A percentile compares a stretch with the other conserved stretches of the same genome.
These are phyloP conservation scores for Colletotrichum melonis DNA, from an alignment of 2,329 filamentous ascomycete species.

Conservation along the genomic window DNA sequence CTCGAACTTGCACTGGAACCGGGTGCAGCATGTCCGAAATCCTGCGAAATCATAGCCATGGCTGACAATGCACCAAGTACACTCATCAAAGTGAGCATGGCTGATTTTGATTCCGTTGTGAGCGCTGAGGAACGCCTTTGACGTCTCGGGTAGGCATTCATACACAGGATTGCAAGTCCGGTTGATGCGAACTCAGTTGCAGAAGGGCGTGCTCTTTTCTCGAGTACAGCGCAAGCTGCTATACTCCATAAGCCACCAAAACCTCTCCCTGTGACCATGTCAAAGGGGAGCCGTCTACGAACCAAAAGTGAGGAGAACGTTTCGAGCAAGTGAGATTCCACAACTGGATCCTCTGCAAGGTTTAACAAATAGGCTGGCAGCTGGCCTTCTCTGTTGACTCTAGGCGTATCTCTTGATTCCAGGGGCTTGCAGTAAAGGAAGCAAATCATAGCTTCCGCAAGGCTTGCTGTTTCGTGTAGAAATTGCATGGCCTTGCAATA, in stretches of 20 bases:
- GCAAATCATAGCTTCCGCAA: constrained; percentile 50
- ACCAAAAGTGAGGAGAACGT: constrained; percentile 8
- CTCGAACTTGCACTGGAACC: too few relatives aligned
- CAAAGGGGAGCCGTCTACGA: background rate
- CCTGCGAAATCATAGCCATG: constrained; percentile 38
- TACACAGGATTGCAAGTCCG: constrained; percentile 12
- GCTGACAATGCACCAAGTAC: constrained; percentile 45
- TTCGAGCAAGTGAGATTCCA: constrained; percentile 3
- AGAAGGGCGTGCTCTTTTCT: constrained; percentile 1
- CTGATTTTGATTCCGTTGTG: background rate
- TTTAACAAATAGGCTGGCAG: constrained; percentile 47
- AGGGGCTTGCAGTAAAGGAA: constrained; percentile 49
- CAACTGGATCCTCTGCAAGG: constrained; percentile 30
- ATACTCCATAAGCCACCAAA: constrained; percentile 24
- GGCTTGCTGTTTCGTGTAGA: constrained; percentile 51
- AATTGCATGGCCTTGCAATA: constrained; percentile 52
- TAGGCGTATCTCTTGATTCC: background rate
- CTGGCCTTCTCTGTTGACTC: background rate
- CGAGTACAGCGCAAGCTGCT: constrained; percentile 13
- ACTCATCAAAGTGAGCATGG: constrained; percentile 39
- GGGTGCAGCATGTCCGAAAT: background rate
- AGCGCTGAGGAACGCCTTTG: background rate
- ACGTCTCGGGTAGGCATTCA: background rate
- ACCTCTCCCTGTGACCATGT: background rate
- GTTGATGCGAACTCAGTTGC: constrained; percentile 18